phyloP scores from a whole-genome alignment of 73 alveolate species.

The Stentor coeruleus region DNA sequence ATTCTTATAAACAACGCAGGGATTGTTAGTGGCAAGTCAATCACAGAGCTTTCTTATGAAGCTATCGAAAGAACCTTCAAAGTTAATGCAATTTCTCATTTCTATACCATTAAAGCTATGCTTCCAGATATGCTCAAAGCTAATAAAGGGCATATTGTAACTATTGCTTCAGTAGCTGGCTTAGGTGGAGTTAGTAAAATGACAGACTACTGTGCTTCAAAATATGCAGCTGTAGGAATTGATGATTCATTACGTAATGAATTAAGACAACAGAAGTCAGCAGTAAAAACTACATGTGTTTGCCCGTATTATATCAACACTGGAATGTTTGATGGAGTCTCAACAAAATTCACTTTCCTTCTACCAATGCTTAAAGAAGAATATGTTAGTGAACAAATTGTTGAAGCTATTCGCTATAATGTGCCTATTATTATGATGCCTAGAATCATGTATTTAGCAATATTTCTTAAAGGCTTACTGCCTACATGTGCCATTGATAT shows the following conservation, averaged over 20 bases:
- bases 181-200: conserved; percentile 58
- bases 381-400: conserved; percentile 57
- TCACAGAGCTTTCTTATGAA: conserved; percentile 46
- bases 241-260: conserved; percentile 78
- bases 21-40: conserved; percentile 70
- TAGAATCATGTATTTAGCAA: conserved; percentile 21
- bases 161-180: conserved; percentile 77
- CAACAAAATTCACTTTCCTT: conserved; percentile 41
- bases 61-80: conserved; percentile 51
- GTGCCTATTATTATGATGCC: conserved; percentile 69
- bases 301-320: conserved; percentile 81
- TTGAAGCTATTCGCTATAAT: conserved; percentile 60
- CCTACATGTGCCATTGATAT: conserved; percentile 46
- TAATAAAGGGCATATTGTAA: conserved; percentile 77
- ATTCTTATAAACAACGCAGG: conserved; percentile 84
- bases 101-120: conserved; percentile 67
- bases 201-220: conserved; percentile 78
- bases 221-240: conserved; percentile 78
- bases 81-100: conserved; percentile 67
- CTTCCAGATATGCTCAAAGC: conserved; percentile 63
- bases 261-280: conserved; percentile 40
- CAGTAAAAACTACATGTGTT: conserved; percentile 73
- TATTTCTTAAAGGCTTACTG: conserved; percentile 42
- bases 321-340: conserved; percentile 87
- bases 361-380: conserved; percentile 62